These are phyloP conservation scores for Trametopsis cervina DNA, from an alignment of 768 basidiomycete genomes.

Conservation along the genomic window DNA sequence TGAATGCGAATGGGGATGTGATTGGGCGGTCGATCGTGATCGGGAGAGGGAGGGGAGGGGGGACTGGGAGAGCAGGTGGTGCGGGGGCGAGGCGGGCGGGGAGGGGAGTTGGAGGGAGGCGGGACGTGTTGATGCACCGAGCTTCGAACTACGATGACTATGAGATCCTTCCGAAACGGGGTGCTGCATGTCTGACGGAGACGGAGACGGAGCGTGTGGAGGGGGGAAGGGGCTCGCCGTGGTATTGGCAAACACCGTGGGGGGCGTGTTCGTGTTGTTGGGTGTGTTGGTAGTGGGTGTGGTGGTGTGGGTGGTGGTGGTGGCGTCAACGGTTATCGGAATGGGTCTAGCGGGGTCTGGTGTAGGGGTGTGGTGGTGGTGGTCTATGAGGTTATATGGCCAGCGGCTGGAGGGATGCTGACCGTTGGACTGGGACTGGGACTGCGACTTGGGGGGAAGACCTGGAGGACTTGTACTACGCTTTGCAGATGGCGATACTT, in stretches of 20 bases:
- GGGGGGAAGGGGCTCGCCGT: too few species aligned
- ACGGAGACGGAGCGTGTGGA: background rate
- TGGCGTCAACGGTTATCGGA: too few species aligned
- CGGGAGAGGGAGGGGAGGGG: background rate
- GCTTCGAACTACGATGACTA: background rate
- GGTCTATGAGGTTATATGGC: too few species aligned
- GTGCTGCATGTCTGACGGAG: slow-evolving; percentile 13
- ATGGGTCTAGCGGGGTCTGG: too few species aligned
- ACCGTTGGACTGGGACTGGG: too few species aligned
- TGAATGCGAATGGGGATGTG: background rate
- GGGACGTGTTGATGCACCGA: slow-evolving; percentile 6
- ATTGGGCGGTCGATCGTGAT: slow-evolving; percentile 2
- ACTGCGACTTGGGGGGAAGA: slow-evolving; percentile 8
- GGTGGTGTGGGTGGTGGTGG: background rate
- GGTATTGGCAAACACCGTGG: too few species aligned
- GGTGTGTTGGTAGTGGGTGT: too few species aligned
- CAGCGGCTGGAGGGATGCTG: too few species aligned
- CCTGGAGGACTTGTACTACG: slow-evolving; percentile 21
- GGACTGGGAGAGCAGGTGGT: background rate
- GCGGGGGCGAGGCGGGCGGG: slow-evolving; percentile 21
- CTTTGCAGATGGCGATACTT: slow-evolving; percentile 11
- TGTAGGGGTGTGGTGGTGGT: too few species aligned
- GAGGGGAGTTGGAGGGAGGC: slow-evolving; percentile 22
- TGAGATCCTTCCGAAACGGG: slow-evolving; percentile 19
- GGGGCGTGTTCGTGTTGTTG: too few species aligned